Percentiles rank a stretch among this genome's conserved stretches.
Conservation (phyloP, 169 alveolate genomes). For the Perkinsus chesapeaki region DNA sequence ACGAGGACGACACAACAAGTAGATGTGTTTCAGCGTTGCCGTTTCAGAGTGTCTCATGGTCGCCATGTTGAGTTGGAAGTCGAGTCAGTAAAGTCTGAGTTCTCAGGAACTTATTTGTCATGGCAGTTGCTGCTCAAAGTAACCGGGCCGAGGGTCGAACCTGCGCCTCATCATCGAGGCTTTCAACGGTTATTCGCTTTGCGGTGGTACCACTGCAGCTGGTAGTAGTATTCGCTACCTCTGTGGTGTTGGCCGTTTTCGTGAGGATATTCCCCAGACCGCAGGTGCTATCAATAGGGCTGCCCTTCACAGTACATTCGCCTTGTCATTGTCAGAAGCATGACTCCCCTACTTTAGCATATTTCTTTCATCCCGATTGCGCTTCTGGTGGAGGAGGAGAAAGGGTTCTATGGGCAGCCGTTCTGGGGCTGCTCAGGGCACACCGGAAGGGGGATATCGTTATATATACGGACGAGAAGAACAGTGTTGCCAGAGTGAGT, state of each 20-base stretch:
- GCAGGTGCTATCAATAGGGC: not conserved
- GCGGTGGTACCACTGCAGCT: not conserved
- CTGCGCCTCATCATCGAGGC: no score
- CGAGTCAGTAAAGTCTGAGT: no score
- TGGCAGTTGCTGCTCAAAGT: no score
- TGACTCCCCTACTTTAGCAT: not conserved
- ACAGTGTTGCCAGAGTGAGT: not conserved
- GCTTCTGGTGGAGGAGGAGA: constrained; percentile 36
- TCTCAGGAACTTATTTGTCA: no score
- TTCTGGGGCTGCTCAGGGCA: constrained; percentile 3
- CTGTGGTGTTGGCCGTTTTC: not conserved
- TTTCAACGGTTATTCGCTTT: not conserved
- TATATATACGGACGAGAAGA: not conserved
- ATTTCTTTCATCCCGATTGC: constrained; percentile 36
- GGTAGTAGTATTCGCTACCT: not conserved
- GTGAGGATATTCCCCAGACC: not conserved
- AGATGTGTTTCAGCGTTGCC: not conserved
- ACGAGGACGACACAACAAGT: no score
- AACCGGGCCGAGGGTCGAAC: no score
- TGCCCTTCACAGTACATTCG: not conserved
- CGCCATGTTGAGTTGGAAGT: no score
- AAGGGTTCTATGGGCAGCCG: constrained; percentile 31
- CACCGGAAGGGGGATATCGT: not conserved
- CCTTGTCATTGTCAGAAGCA: not conserved
- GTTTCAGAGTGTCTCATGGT: not conserved